Base-by-base conservation (phyloP, 805 yeast genomes). In the Saccharomycopsis synnaedendra region DNA sequence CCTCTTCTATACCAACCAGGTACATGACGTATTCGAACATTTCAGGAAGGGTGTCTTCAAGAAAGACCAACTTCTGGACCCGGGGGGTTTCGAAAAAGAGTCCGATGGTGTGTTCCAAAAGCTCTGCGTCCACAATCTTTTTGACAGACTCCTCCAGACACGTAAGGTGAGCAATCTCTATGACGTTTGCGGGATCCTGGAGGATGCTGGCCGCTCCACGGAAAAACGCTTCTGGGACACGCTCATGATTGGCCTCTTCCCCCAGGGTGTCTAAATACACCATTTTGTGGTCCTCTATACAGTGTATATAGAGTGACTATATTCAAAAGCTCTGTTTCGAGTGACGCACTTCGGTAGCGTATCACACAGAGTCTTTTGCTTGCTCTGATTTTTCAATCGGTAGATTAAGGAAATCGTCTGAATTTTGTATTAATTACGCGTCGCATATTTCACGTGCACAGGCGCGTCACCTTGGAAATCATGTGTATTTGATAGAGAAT, bases 191-290 rank as follows among this genome's bases (percentile, higher is more conserved):
- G 19, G 39, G 43, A 27, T 50, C 53, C 5, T 36, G 19, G 35
- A 50, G 29, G n/a, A 47, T 3, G 5, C 9, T 31, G 5, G 11
- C 32, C 5, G 44, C 39, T 32, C 32, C 30, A 3, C 29, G 5
- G 27, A 50, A 27, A 3, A 50, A 31, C 5, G 27, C 11, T 6
- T 47, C 41, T 4, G 53, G 45, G 29, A 50, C 36, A 3, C 38
- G n/a, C 53, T 50, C 53, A 27, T 11, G 11, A 19, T 43, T 50
- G 40, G 44, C 29, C 4, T 35, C 43, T 31, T 50, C 47, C 29
- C 41, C 51, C 40, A 50, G 44, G 34, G 50, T 32, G 32, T 50
- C 53, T 5, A 29, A 6, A 41, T 50, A 50, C 53, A 50, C 47
- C 33, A 28, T 32, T 11, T 34, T 19, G 19, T 1, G 19, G 19